phyloP scores from a whole-genome alignment of 1,284 basidiomycete species.

The Ceratobasidium sp. region DNA sequence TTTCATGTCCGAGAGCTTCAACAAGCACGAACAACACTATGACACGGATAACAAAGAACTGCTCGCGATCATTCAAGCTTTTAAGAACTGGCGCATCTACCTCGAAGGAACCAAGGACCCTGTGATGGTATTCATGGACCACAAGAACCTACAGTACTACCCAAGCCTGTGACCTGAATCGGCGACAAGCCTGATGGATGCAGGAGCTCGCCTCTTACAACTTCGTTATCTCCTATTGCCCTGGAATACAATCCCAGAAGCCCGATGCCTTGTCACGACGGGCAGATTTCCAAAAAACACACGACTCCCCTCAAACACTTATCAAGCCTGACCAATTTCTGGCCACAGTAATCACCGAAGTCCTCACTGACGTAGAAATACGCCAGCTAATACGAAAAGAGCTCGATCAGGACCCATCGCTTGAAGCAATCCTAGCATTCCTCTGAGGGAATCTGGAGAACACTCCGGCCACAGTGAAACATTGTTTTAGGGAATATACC shows the following conservation, averaged over 20 bases:
- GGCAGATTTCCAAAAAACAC: too few relatives aligned
- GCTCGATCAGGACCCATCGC: background rate
- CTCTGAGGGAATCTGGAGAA: background rate
- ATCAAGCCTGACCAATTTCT: too few relatives aligned
- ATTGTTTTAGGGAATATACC: background rate
- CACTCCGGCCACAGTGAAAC: background rate
- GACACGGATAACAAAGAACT: conserved; percentile 23
- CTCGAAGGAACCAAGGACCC: conserved; percentile 44
- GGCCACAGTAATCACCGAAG: too few relatives aligned
- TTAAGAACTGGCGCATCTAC: conserved; percentile 51
- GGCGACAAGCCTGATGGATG: too few relatives aligned
- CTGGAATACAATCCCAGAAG: too few relatives aligned
- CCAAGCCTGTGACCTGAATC: conserved; percentile 38
- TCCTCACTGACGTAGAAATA: background rate
- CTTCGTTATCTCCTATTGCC: background rate
- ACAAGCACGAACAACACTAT: conserved; percentile 41
- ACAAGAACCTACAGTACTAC: conserved; percentile 48
- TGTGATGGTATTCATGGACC: conserved; percentile 47
- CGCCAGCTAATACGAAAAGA: background rate
- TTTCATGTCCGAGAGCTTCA: conserved; percentile 11
- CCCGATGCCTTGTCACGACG: too few relatives aligned
- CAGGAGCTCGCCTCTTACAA: background rate
- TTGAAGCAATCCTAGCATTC: background rate
- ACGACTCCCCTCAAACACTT: too few relatives aligned
- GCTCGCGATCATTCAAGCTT: conserved; percentile 42